Base-by-base conservation (phyloP, 225 moss, liverwort and hornwort genomes). In the Physcomitrium patens region DNA sequence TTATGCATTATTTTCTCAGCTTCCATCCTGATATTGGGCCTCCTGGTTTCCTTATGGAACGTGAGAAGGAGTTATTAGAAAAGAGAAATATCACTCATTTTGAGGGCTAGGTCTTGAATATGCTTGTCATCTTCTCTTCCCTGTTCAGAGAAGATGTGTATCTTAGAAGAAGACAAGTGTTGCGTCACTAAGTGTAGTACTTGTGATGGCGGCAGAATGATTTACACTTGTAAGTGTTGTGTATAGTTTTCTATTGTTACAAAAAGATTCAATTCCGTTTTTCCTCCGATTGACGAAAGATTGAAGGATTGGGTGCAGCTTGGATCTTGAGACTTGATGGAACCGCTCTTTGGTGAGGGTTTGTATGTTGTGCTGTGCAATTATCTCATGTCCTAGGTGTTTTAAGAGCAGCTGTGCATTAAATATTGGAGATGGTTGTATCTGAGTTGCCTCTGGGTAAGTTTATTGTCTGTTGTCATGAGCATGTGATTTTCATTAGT, bases 161-260 rank as follows among this genome's bases (percentile, higher is more conserved):
- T 79, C 82, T 81, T 85, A 85, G 76, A 82, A 82, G 84, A 78
- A 75, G 88, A 80, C 78, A 80, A 74, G 60, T 50, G 80, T 66
- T 67, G 84, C 77, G 78, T 78, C 74, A 72, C 78, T 10, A 56
- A 74, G 64, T 67, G 82, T 85, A 78, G 75, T 57, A 17, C 63
- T 27, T 14, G 80, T 85, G 85, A 70, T 43, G 80, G 80, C 69
- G 53, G 76, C 78, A 62, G 65, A 67, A 78, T 76, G 72, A 77
- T 80, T 73, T 14, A 70, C 78, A 77, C 83, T 69, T 89, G 85
- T 81, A 77, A 78, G 80, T 77, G 85, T 83, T 83, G 85, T 89
- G 85, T 87, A 87, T 77, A 89, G 85, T 80, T 88, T 76, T 83
- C 80, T 83, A 66, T 78, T 85, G 77, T 85, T 85, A 82, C 69